Evolutionary conservation across 768 basidiomycete species (phyloP), one percentile per base, ranked within the genome.

Genomic region (Lactarius hengduanensis): DNA sequence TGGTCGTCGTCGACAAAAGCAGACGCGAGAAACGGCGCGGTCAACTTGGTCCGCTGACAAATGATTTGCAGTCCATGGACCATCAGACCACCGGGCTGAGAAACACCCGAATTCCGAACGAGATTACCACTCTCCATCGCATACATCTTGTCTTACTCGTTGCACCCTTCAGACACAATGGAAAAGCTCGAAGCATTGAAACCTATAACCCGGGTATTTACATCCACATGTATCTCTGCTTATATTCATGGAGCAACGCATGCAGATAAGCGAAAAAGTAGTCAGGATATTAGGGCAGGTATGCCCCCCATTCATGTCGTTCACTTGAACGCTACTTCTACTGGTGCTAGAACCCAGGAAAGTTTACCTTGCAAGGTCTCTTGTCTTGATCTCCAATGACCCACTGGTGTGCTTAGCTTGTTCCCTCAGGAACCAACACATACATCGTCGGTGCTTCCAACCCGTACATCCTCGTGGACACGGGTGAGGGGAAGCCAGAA

Each of bases 291-390:
- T 94, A 22, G 92, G 89, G 4, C 91, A 92, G 86, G 92, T 90
- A 73, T 72, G 53, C 55, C 41, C 43, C 28, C 43, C 11, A 30
- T 45, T 3, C 54, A 36, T 5, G 18, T 30, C n/a, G 22, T 20
- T 40, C 32, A 18, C 20, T 62, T 2, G 22, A 9, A 55, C 18
- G 20, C 61, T 28, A 38, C 62, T 45, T 60, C 32, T 58, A 30
- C 45, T 56, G 59, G 56, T 28, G 10, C 56, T 28, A 94, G 90
- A 96, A 96, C 72, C 92, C 94, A 9, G 90, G 93, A 3, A 88
- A 90, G 71, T 94, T 92, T 74, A 94, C 93, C 0, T 80, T 96
- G 0, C 92, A 95, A 80, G 94, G 92, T 88, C 47, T 61, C 62
- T 22, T 53, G 2, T n/a, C 32, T 34, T 13, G 38, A 38, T 0